These are phyloP conservation scores for Sporobolomyces pararoseus DNA, from an alignment of 768 basidiomycete genomes.

Conservation along the genomic window DNA sequence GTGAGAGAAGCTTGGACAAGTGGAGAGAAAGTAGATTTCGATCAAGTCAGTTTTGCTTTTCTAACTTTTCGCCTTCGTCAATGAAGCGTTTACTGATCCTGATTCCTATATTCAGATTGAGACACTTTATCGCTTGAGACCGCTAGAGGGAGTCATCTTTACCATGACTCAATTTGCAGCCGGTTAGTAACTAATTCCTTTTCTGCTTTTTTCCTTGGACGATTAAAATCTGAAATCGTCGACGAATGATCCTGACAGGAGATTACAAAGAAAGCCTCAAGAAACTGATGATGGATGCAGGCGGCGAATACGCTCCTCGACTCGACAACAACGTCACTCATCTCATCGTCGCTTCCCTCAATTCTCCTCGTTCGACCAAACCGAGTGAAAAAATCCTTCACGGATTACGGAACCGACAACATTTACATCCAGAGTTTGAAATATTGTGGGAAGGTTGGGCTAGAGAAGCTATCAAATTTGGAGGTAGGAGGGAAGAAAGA, in stretches of 20 bases:
- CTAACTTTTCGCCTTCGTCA: background rate
- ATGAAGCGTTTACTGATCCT: too few species aligned
- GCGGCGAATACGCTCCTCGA: background rate
- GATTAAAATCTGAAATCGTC: background rate
- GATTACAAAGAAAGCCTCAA: conserved; percentile 19
- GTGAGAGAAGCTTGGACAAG: conserved; percentile 25
- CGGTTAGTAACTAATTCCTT: background rate
- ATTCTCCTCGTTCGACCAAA: conserved; percentile 23
- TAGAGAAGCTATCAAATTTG: conserved; percentile 21
- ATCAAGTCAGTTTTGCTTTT: conserved; percentile 6
- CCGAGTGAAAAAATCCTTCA: conserved; percentile 24
- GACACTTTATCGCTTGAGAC: background rate
- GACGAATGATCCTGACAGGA: too few species aligned
- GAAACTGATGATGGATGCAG: background rate
- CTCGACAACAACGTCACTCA: conserved; percentile 7
- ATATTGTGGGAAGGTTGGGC: conserved; percentile 40
- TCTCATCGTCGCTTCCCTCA: conserved; percentile 36
- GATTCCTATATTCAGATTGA: background rate
- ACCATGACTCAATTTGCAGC: conserved; percentile 24
- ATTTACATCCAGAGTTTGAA: background rate
- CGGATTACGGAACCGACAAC: background rate
- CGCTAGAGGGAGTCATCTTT: background rate
- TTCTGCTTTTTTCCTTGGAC: background rate
- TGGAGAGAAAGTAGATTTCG: conserved; percentile 20
- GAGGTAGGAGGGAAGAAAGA: conserved; percentile 6